Percentiles rank a stretch among this genome's conserved stretches.
phyloP scores from a whole-genome alignment of 2,329 filamentous ascomycete species.

The Talaromyces sp. region DNA sequence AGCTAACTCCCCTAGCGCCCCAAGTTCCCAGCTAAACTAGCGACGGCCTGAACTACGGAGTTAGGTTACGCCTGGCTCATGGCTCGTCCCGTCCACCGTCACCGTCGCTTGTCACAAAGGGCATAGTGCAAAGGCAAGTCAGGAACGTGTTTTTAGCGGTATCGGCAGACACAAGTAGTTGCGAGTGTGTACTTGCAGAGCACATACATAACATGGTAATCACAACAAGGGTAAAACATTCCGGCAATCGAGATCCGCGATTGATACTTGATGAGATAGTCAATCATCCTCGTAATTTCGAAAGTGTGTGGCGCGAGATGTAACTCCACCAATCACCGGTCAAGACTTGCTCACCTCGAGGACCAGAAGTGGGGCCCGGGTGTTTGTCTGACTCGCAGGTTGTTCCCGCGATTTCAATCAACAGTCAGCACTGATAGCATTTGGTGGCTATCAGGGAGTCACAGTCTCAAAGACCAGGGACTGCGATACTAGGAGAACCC shows the following conservation, averaged over 20 bases:
- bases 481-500: background rate
- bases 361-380: background rate
- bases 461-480: background rate
- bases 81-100: constrained; percentile 12
- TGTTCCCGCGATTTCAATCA: background rate
- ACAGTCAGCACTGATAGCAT: background rate
- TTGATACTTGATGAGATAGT: background rate
- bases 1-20: constrained; percentile 8
- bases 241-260: background rate
- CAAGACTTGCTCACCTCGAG: background rate
- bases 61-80: constrained; percentile 14
- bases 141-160: constrained; percentile 19
- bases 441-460: background rate
- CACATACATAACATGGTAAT: background rate
- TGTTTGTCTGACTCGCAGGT: background rate
- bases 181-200: background rate
- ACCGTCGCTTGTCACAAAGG: constrained; percentile 4
- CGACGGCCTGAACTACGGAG: constrained; percentile 8
- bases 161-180: too few species aligned
- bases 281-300: background rate
- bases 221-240: background rate
- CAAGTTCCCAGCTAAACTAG: background rate
- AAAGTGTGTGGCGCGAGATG: background rate
- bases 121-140: constrained; percentile 18
- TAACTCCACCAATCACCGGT: background rate